These are phyloP conservation scores for Raphanus sativus DNA, from an alignment of 345 rosid genomes.

Conservation along the genomic window DNA sequence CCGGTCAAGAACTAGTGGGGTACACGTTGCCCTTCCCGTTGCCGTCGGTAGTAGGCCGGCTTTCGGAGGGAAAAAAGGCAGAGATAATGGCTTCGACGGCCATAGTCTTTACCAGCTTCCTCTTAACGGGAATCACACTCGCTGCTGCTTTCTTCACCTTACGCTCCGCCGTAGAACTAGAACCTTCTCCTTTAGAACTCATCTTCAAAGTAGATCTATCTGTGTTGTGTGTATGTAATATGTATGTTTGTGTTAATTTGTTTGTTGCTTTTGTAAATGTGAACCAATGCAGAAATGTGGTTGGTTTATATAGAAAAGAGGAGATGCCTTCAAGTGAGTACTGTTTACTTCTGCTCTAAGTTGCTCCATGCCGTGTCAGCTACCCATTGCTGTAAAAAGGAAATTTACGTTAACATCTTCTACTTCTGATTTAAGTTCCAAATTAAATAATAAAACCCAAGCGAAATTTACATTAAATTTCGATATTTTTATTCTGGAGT, in stretches of 20 bases:
- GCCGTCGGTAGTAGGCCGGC: slow-evolving; percentile 6
- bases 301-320: slow-evolving; percentile 7
- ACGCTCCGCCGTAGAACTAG: background rate
- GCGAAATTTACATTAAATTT: background rate
- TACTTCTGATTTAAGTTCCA: background rate
- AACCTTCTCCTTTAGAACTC: slow-evolving; percentile 27
- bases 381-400: background rate
- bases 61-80: slow-evolving; percentile 8
- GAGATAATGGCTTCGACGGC: slow-evolving; percentile 29
- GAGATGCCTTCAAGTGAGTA: background rate
- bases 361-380: background rate
- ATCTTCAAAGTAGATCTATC: slow-evolving; percentile 4
- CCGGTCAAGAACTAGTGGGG: slow-evolving; percentile 14
- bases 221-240: background rate
- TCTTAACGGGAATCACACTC: slow-evolving; percentile 38
- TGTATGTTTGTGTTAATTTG: background rate
- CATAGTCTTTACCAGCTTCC: slow-evolving; percentile 34
- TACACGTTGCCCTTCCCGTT: background rate
- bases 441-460: background rate
- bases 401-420: background rate
- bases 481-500: background rate
- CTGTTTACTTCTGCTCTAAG: slow-evolving; percentile 1
- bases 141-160: slow-evolving; percentile 22
- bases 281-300: background rate
- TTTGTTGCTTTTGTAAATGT: background rate